Conservation (phyloP, 371 early-diverging fungal species). For the Fennellomyces sp. region DNA sequence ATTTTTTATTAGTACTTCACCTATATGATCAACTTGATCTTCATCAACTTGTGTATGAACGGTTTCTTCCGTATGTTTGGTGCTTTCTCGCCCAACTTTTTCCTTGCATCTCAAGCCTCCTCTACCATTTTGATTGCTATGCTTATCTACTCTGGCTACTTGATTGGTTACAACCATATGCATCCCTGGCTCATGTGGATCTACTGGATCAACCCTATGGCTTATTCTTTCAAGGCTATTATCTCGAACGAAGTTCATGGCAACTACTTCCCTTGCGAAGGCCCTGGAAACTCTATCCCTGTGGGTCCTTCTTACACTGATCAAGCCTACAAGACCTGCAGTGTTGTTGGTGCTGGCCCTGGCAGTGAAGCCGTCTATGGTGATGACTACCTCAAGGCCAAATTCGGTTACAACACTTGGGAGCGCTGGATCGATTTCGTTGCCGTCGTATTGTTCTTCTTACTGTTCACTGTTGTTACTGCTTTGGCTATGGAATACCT, state of each 20-base stretch:
- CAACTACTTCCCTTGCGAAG: constrained; percentile 37
- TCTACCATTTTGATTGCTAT: constrained; percentile 55
- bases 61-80: constrained; percentile 68
- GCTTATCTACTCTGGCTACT: constrained; percentile 68
- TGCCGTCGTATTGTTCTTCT: constrained; percentile 56
- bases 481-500: constrained; percentile 58
- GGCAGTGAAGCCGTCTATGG: constrained; percentile 50
- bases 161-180: constrained; percentile 58
- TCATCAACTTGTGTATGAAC: constrained; percentile 58
- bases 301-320: constrained; percentile 47
- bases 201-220: constrained; percentile 72
- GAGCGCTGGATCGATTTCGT: constrained; percentile 66
- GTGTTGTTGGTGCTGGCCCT: constrained; percentile 52
- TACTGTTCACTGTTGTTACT: constrained; percentile 53
- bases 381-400: constrained; percentile 47
- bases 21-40: constrained; percentile 43
- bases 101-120: constrained; percentile 58
- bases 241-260: constrained; percentile 68
- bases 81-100: constrained; percentile 58
- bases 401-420: constrained; percentile 46
- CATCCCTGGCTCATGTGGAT: constrained; percentile 77
- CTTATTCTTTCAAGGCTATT: constrained; percentile 69
- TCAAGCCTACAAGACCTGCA: constrained; percentile 55
- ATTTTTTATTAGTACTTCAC: constrained; percentile 45
- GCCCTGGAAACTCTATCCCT: constrained; percentile 38